A percentile compares a stretch with the other conserved stretches of the same genome.
These are phyloP conservation scores for Saitozyma sp. DNA, from an alignment of 768 basidiomycete species.

Conservation along the genomic window DNA sequence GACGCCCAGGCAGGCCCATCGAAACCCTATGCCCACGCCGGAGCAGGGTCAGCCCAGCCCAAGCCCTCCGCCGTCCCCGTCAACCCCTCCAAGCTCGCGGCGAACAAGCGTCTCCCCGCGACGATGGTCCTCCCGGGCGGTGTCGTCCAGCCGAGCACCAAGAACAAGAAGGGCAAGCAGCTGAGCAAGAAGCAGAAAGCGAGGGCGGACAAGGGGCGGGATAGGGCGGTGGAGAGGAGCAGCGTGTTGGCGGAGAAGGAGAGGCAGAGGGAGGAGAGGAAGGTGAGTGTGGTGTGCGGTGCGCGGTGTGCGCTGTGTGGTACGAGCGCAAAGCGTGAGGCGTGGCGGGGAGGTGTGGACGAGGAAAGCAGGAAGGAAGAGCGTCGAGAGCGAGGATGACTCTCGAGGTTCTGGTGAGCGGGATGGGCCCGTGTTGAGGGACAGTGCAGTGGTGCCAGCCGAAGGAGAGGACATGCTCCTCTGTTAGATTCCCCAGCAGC, in stretches of 20 bases:
- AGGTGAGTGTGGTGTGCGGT: conserved; percentile 26
- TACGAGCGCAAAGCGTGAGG: neutral
- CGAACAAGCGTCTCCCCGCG: conserved; percentile 38
- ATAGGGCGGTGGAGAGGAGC: conserved; percentile 38
- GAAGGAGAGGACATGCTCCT: neutral
- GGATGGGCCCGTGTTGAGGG: no score
- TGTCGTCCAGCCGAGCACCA: conserved; percentile 22
- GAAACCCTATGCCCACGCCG: neutral
- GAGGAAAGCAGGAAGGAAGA: no score
- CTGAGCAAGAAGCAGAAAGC: conserved; percentile 30
- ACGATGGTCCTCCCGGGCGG: conserved; percentile 38
- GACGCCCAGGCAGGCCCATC: conserved; percentile 10
- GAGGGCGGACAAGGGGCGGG: conserved; percentile 34
- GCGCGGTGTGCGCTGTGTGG: no score
- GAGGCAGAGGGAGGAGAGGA: conserved; percentile 38
- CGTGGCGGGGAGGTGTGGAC: neutral
- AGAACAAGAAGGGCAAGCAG: conserved; percentile 23
- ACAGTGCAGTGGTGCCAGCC: no score
- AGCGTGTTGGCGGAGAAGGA: conserved; percentile 34
- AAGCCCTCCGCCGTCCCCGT: conserved; percentile 2
- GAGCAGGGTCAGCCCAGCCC: neutral
- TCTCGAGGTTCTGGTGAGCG: no score
- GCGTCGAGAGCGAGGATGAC: no score
- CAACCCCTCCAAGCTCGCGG: conserved; percentile 33
- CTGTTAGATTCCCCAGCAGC: no score